Conservation (phyloP, 345 rosid genomes). For the Noccaea bulbosa region DNA sequence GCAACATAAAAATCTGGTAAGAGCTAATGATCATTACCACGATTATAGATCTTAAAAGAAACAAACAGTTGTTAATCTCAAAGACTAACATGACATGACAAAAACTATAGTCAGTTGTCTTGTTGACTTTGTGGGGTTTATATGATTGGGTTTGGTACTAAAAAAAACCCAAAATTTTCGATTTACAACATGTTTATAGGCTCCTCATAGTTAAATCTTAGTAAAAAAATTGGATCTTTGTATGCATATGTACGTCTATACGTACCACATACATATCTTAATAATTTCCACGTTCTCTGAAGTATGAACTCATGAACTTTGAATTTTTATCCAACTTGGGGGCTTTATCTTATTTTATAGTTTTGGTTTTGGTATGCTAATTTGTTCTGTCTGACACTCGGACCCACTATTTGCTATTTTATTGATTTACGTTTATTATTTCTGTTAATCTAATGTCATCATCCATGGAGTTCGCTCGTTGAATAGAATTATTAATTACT, state of each 20-base stretch:
- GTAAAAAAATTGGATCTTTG: slow-evolving; percentile 17
- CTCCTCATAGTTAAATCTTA: neutral
- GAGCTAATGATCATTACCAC: slow-evolving; percentile 15
- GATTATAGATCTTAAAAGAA: neutral
- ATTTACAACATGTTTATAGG: neutral
- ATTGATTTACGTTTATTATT: slow-evolving; percentile 5
- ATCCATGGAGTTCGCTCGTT: slow-evolving; percentile 8
- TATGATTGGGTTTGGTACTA: slow-evolving; percentile 9
- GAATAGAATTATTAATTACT: slow-evolving; percentile 17
- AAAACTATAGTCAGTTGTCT: neutral
- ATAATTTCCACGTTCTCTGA: slow-evolving; percentile 33
- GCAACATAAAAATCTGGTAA: slow-evolving; percentile 17
- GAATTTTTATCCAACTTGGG: slow-evolving; percentile 34
- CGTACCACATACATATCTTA: neutral
- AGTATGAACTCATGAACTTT: slow-evolving; percentile 31
- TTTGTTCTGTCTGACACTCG: slow-evolving; percentile 36
- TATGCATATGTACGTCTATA: slow-evolving; percentile 15
- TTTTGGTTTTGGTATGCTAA: slow-evolving; percentile 13
- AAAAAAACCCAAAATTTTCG: neutral
- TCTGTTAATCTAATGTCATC: slow-evolving; percentile 4
- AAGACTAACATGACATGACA: neutral
- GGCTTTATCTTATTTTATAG: slow-evolving; percentile 14
- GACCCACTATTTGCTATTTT: slow-evolving; percentile 26
- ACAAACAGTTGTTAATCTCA: slow-evolving; percentile 3
- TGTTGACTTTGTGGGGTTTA: slow-evolving; percentile 19